Conservation (phyloP, 2,329 filamentous ascomycete species). For the Clonostachys solani region DNA sequence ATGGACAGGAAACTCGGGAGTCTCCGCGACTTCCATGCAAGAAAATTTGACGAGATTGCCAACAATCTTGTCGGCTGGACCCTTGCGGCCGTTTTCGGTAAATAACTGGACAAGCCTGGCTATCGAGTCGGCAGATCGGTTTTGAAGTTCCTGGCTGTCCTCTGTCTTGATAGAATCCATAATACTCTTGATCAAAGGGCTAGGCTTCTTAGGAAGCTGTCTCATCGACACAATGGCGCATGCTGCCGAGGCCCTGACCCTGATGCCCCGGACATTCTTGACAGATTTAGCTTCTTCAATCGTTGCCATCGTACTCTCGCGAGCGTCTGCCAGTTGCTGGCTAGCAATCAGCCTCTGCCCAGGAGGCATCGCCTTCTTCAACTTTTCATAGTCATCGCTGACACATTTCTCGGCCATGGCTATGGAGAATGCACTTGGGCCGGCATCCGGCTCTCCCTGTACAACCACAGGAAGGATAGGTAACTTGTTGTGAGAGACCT, state of each 20-base stretch:
- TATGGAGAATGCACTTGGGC: constrained; percentile 88
- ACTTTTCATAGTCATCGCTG: constrained; percentile 76
- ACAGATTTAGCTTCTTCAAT: constrained; percentile 76
- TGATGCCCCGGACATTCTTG: constrained; percentile 79
- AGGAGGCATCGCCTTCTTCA: constrained; percentile 86
- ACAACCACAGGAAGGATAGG: constrained; percentile 85
- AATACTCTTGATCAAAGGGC: constrained; percentile 87
- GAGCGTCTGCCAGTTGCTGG: constrained; percentile 74
- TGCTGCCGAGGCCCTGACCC: constrained; percentile 81
- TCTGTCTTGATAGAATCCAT: constrained; percentile 98
- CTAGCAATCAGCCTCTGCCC: constrained; percentile 82
- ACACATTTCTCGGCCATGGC: constrained; percentile 84
- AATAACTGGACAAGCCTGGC: constrained; percentile 84
- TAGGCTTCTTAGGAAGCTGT: constrained; percentile 87
- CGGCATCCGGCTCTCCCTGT: constrained; percentile 87
- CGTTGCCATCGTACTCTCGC: constrained; percentile 62
- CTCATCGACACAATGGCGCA: constrained; percentile 86
- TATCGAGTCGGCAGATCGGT: constrained; percentile 79
- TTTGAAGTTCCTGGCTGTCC: constrained; percentile 84
- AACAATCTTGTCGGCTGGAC: constrained; percentile 92
- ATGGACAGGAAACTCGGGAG: constrained; percentile 88
- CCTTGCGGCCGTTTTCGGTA: constrained; percentile 72
- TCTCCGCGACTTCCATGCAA: constrained; percentile 96
- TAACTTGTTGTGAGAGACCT: constrained; percentile 69
- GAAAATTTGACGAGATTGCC: constrained; percentile 96